These are phyloP conservation scores for Ogataea philodendri DNA, from an alignment of 805 yeast genomes.

Conservation along the genomic window DNA sequence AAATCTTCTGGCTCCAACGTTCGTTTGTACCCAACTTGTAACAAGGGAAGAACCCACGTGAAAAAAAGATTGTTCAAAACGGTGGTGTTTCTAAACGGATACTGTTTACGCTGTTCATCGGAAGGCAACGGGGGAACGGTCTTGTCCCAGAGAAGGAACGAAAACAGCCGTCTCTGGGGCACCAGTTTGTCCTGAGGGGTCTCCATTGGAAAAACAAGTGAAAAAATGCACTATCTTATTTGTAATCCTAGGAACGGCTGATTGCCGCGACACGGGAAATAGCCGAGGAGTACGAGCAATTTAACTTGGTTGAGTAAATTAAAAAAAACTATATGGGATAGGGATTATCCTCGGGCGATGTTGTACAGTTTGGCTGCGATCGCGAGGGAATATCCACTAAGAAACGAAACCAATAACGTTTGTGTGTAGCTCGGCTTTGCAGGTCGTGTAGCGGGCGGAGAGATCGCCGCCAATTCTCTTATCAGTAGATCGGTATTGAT, in stretches of 20 bases:
- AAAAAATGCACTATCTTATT: not conserved
- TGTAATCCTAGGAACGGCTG: no score
- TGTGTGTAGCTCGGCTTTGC: slow-evolving; percentile 11
- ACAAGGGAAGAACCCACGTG: slow-evolving; percentile 66
- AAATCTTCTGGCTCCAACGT: slow-evolving; percentile 67
- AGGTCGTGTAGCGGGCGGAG: slow-evolving; percentile 3
- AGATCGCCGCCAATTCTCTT: no score
- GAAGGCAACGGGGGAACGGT: slow-evolving; percentile 53
- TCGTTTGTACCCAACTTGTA: slow-evolving; percentile 67
- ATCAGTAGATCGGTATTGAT: not conserved
- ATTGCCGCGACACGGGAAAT: not conserved
- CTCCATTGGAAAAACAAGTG: slow-evolving; percentile 1
- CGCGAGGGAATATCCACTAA: slow-evolving; percentile 19
- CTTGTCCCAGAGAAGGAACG: slow-evolving; percentile 32
- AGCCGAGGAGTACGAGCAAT: not conserved
- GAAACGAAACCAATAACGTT: slow-evolving; percentile 13
- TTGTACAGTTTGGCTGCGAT: slow-evolving; percentile 15
- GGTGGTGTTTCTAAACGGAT: slow-evolving; percentile 43
- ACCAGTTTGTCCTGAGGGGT: slow-evolving; percentile 5
- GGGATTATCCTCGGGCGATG: not conserved
- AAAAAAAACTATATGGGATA: not conserved
- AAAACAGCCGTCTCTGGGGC: slow-evolving; percentile 37
- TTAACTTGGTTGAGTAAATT: slow-evolving; percentile 1
- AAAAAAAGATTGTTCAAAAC: slow-evolving; percentile 46
- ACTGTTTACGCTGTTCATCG: slow-evolving; percentile 46